These are phyloP conservation scores for Theileria parva DNA, from an alignment of 169 alveolate species.

Conservation along the genomic window DNA sequence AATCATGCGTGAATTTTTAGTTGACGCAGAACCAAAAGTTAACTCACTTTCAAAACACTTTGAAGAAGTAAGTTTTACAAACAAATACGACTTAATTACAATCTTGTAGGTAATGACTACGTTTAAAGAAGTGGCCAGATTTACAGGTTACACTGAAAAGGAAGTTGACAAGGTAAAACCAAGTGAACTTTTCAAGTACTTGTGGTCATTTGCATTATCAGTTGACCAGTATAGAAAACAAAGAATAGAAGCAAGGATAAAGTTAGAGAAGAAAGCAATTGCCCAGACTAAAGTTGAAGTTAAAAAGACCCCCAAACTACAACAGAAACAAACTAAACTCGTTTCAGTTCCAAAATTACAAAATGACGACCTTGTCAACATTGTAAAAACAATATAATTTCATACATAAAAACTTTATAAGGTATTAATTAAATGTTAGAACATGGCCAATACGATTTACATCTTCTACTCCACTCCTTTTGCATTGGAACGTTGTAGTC, in stretches of 20 bases:
- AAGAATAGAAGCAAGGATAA: slow-evolving; percentile 74
- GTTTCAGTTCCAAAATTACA: slow-evolving; percentile 60
- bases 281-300: slow-evolving; percentile 65
- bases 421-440: background rate
- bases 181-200: slow-evolving; percentile 81
- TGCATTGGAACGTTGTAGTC: slow-evolving; percentile 61
- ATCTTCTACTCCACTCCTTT: slow-evolving; percentile 58
- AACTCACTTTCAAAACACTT: slow-evolving; percentile 56
- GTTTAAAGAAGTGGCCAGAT: slow-evolving; percentile 77
- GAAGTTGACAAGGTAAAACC: slow-evolving; percentile 81
- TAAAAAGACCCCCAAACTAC: slow-evolving; percentile 32
- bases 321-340: slow-evolving; percentile 12
- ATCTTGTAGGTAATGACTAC: slow-evolving; percentile 68
- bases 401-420: background rate
- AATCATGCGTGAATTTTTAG: slow-evolving; percentile 57
- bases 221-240: slow-evolving; percentile 80
- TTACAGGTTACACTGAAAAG: slow-evolving; percentile 83
- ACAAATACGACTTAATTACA: slow-evolving; percentile 33
- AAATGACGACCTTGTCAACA: slow-evolving; percentile 50
- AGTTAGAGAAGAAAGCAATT: slow-evolving; percentile 70
- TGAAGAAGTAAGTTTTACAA: slow-evolving; percentile 44
- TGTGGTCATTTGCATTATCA: slow-evolving; percentile 81
- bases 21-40: slow-evolving; percentile 77
- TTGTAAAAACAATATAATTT: slow-evolving; percentile 38
- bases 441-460: slow-evolving; percentile 70